phyloP scores from a whole-genome alignment of 805 yeast genomes.

The Brettanomyces bruxellensis region DNA sequence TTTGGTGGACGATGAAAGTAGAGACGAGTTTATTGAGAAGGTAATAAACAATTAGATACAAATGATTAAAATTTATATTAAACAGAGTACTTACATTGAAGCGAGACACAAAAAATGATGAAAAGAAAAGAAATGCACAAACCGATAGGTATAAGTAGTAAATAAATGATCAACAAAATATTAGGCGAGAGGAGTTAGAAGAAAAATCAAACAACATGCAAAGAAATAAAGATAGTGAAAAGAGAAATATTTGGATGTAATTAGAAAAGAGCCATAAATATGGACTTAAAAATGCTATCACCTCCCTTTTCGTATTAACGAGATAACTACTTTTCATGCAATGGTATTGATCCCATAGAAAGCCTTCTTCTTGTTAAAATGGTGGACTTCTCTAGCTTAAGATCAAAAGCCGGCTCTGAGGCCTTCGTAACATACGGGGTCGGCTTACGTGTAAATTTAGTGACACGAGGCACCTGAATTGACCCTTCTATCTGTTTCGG shows the following conservation, averaged over 20 bases:
- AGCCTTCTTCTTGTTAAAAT: conserved; percentile 46
- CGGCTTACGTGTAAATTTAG: conserved; percentile 7
- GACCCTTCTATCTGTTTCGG: neutral
- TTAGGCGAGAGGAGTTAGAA: too few relatives aligned
- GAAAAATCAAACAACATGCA: too few relatives aligned
- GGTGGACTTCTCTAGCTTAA: conserved; percentile 57
- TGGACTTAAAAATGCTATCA: too few relatives aligned
- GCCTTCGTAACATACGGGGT: conserved; percentile 10
- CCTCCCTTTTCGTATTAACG: too few relatives aligned
- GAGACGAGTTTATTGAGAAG: conserved; percentile 10
- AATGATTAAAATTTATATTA: too few relatives aligned
- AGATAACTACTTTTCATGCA: neutral
- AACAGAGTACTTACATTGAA: too few relatives aligned
- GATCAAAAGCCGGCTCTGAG: conserved; percentile 30
- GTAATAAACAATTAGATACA: conserved; percentile 10
- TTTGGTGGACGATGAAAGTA: conserved; percentile 12
- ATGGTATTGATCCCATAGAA: conserved; percentile 1
- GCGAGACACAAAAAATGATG: too few relatives aligned
- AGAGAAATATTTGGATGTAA: too few relatives aligned
- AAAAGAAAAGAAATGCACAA: too few relatives aligned
- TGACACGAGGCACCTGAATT: neutral
- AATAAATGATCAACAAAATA: neutral
- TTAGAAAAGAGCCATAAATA: too few relatives aligned
- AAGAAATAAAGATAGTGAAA: too few relatives aligned
- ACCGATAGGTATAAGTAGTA: neutral